Base-by-base conservation (phyloP, 352 stramenopile species). In the Phytophthora idaei region DNA sequence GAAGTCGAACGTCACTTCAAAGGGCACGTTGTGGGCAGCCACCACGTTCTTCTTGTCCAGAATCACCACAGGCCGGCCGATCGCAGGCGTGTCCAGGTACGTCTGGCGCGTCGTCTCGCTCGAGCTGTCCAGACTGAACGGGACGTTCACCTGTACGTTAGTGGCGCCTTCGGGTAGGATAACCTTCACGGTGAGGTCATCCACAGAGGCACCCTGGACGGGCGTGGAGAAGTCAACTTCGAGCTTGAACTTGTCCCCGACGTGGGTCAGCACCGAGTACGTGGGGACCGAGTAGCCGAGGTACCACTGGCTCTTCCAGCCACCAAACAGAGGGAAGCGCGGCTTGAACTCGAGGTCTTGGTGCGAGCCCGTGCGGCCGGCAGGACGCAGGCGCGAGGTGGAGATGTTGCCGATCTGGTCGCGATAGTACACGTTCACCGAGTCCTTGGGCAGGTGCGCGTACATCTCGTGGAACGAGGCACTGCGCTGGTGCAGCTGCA, bases 401-500 rank as follows among this genome's bases (percentile, higher is more conserved):
- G 89, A 95, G 54, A 97, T 85, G 66, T 97, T 97, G 42, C 90
- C 90, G 53, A 97, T 97, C 73, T 95, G 84, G 76, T 97, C 90
- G 60, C 90, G 87, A 72, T 97, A 97, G 78, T 97, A 97, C 47
- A 97, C 84, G 62, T 94, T 94, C 8, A 92, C 79, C 25, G 88
- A 87, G 48, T 96, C 76, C 37, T 80, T 82, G 4, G 90, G 90
- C 50, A 97, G 63, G 36, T 80, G 48, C 45, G 87, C 87, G 44
- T 73, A 59, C 63, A 97, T 73, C 57, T 89, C 79, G 51, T 92
- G 68, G 68, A 95, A 97, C 48, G 87, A 95, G 39, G 87, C 85
- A 29, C 85, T 83, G 32, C 64, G 74, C 46, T 85, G 74, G 66
- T 85, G 74, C 42, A 86, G 72, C 61, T 83, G 67, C 50, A 85